phyloP scores from a whole-genome alignment of 1,139 yeast species.

The Hyphopichia wangnamkhiaoensis region DNA sequence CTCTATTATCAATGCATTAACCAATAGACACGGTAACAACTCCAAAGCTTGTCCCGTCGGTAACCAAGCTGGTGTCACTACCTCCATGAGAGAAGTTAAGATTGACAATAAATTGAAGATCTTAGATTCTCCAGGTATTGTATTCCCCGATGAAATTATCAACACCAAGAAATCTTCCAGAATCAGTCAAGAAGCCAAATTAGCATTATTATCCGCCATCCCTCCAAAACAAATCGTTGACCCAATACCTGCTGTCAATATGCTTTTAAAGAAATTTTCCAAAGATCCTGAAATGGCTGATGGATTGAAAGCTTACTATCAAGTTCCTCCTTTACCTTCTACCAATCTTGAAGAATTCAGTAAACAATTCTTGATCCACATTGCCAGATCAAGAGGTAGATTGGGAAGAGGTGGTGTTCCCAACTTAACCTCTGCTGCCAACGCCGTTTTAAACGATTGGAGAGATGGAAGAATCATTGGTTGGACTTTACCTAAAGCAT shows the following conservation, averaged over 20 bases:
- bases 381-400: constrained; percentile 91
- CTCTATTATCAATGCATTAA: constrained; percentile 86
- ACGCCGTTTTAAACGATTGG: constrained; percentile 89
- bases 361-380: constrained; percentile 85
- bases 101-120: constrained; percentile 86
- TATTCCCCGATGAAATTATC: constrained; percentile 74
- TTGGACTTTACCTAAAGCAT: constrained; percentile 82
- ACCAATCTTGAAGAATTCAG: constrained; percentile 64
- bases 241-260: constrained; percentile 79
- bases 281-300: constrained; percentile 74
- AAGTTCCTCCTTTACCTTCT: constrained; percentile 78
- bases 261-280: constrained; percentile 73
- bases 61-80: constrained; percentile 96
- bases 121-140: constrained; percentile 96
- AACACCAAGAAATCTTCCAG: constrained; percentile 48
- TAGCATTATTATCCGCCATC: constrained; percentile 83
- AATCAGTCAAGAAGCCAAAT: constrained; percentile 78
- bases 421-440: constrained; percentile 81
- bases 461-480: constrained; percentile 93
- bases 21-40: constrained; percentile 72
- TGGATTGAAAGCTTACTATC: constrained; percentile 69
- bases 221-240: constrained; percentile 87
- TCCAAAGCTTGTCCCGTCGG: constrained; percentile 92
- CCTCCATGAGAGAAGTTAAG: constrained; percentile 87
- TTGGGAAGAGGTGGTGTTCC: constrained; percentile 93